phyloP scores from a whole-genome alignment of 2,329 filamentous ascomycete species.

The Ceratocystis alfenasii region DNA sequence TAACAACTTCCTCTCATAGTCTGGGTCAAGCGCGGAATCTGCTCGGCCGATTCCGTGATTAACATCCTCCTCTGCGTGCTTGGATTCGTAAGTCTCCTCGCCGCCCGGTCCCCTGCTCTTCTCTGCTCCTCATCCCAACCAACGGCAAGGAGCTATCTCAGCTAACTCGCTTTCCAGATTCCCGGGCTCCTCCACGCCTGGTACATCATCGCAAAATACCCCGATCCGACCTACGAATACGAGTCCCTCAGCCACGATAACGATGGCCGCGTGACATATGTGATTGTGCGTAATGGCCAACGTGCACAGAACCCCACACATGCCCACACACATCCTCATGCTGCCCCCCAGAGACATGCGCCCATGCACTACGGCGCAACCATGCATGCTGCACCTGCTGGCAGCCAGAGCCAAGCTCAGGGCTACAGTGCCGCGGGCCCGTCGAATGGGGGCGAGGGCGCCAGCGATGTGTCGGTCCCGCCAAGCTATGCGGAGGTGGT shows the following conservation, averaged over 20 bases:
- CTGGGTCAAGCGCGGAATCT: slow-evolving; percentile 93
- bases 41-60: slow-evolving; percentile 82
- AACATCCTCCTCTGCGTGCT: slow-evolving; percentile 82
- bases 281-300: slow-evolving; percentile 48
- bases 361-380: slow-evolving; percentile 40
- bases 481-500: slow-evolving; percentile 87
- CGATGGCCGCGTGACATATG: slow-evolving; percentile 58
- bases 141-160: background rate
- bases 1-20: slow-evolving; percentile 40
- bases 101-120: background rate
- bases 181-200: slow-evolving; percentile 88
- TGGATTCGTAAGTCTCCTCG: slow-evolving; percentile 43
- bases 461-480: slow-evolving; percentile 42
- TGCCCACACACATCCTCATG: slow-evolving; percentile 23
- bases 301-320: slow-evolving; percentile 28
- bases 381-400: slow-evolving; percentile 22
- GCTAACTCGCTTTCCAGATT: slow-evolving; percentile 34
- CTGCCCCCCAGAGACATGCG: slow-evolving; percentile 27
- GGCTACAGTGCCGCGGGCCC: slow-evolving; percentile 29
- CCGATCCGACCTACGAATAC: slow-evolving; percentile 62
- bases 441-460: slow-evolving; percentile 34
- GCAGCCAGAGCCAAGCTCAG: slow-evolving; percentile 26
- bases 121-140: background rate
- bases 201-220: slow-evolving; percentile 93
- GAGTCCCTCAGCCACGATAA: slow-evolving; percentile 48